Evolutionary conservation across 257 asterid species (phyloP).

Genomic region (Gentiana dahurica): DNA sequence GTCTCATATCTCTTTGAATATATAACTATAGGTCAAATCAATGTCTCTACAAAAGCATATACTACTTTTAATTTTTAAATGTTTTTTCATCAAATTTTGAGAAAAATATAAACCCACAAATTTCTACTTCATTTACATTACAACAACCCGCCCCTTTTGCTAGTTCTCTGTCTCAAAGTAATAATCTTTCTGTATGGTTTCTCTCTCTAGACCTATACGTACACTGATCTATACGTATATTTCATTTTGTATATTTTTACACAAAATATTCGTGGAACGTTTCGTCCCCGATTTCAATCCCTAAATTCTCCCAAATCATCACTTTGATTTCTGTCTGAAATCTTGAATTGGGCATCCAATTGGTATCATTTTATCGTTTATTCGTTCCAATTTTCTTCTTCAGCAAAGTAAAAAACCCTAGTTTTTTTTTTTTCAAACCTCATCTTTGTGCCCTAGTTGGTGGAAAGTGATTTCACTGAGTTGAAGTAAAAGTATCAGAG

Average conservation of each 20-base stretch:
- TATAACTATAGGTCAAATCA: too few species aligned
- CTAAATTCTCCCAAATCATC: constrained; percentile 14
- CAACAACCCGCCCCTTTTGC: too few species aligned
- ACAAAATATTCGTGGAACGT: constrained; percentile 32
- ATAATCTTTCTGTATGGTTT: constrained; percentile 13
- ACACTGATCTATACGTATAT: constrained; percentile 15
- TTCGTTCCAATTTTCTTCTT: background rate
- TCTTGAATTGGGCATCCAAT: background rate
- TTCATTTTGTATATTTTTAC: constrained; percentile 14
- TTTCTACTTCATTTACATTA: too few species aligned
- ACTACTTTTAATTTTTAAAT: too few species aligned
- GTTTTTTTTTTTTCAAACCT: constrained; percentile 16
- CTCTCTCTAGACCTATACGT: constrained; percentile 33
- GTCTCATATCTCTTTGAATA: too few species aligned
- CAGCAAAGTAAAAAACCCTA: constrained; percentile 26
- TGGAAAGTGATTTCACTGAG: constrained; percentile 4
- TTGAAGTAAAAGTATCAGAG: constrained; percentile 10
- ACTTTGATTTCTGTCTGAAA: constrained; percentile 4
- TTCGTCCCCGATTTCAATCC: constrained; percentile 24
- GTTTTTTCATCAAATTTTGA: too few species aligned
- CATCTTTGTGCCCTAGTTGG: constrained; percentile 16
- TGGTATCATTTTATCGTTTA: constrained; percentile 4
- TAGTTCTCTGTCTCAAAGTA: constrained; percentile 15
- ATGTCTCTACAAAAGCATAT: too few species aligned
- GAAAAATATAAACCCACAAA: too few species aligned